Base-by-base conservation (phyloP, 495 filamentous ascomycete species). In the Neurospora intermedia region DNA sequence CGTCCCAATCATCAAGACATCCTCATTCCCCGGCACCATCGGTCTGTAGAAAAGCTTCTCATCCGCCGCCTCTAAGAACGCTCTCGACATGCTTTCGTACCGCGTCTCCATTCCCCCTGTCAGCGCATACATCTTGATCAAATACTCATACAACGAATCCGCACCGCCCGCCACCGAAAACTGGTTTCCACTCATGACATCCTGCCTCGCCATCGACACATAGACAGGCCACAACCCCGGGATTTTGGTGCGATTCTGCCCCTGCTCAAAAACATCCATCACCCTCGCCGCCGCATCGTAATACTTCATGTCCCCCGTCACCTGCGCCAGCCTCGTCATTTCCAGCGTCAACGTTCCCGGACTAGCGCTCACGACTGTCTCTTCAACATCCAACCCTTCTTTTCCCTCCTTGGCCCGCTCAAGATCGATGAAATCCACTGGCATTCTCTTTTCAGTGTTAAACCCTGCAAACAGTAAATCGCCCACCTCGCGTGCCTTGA, bases 381-480 rank as follows among this genome's bases (percentile, higher is more conserved):
- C 40, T 48, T 78, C 82, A 20, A 78, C 82, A n/a, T n/a, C 48
- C 46, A 83, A 74, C 2, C 81, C 81, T 9, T 73, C 74, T 13
- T 73, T 73, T 10, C 80, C 78, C 2, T 39, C 72, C 45, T 84
- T 81, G 0, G 84, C 86, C 81, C 1, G 87, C 84, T 75, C 84
- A 81, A 81, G 91, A 85, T 73, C 85, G 84, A 80, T 90, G 83
- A 75, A 83, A 72, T 82, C 80, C 80, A 88, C 77, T 80, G 94
- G 94, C 93, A 98, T 96, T 46, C 93, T 87, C 74, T 97, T 93
- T 0, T 90, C 89, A 1, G 94, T 97, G 78, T 97, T 92, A 79
- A 97, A 98, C 7, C 90, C 91, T 35, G 89, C 89, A 76, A 94
- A 96, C 39, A 98, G 79, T 59, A 98, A 82, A 71, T 97, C 92